Conservation (phyloP, 2,329 filamentous ascomycete species). For the Drechslera avenae region DNA sequence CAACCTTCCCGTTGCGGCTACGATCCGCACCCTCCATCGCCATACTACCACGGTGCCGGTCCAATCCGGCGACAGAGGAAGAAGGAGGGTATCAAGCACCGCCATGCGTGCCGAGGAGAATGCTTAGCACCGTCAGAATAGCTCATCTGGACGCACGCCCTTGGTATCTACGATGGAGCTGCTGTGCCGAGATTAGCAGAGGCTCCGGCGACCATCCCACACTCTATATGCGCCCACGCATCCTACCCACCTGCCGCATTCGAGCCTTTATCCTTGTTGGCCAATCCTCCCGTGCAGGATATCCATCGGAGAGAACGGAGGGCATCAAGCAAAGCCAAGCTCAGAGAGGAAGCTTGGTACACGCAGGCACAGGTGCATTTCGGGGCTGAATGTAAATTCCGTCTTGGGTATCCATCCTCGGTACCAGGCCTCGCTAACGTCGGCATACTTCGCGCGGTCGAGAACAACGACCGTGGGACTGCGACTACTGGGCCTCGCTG, state of each 20-base stretch:
- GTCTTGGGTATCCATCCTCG: background rate
- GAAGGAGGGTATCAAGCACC: slow-evolving; percentile 13
- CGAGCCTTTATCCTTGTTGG: background rate
- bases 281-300: background rate
- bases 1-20: slow-evolving; percentile 21
- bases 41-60: background rate
- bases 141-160: too few relatives aligned
- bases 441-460: background rate
- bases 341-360: slow-evolving; percentile 21
- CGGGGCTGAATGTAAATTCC: background rate
- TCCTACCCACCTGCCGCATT: background rate
- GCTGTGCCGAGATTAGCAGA: background rate
- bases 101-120: slow-evolving; percentile 16
- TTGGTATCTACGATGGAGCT: background rate
- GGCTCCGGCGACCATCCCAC: too few relatives aligned
- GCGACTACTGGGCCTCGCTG: slow-evolving; percentile 15
- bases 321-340: slow-evolving; percentile 14
- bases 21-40: slow-evolving; percentile 3
- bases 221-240: background rate
- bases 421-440: background rate
- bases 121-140: slow-evolving; percentile 4
- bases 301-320: background rate
- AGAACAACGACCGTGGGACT: background rate
- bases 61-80: background rate
- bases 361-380: background rate